These are phyloP conservation scores for Dacryopinax spathularia DNA, from an alignment of 768 basidiomycete species.

Conservation along the genomic window DNA sequence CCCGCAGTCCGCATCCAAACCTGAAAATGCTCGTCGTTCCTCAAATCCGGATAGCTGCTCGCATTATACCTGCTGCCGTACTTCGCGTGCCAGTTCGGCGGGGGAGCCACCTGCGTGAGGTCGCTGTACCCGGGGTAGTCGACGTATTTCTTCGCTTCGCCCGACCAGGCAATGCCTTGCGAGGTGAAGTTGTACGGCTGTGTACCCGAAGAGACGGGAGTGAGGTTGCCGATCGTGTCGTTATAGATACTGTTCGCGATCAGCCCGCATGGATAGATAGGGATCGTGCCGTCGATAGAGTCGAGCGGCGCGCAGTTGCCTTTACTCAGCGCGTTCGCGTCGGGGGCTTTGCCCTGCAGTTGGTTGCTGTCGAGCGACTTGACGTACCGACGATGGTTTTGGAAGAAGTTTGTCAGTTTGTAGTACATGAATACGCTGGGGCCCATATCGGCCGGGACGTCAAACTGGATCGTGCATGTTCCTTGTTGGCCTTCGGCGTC, in stretches of 20 bases:
- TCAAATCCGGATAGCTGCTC: slow-evolving; percentile 55
- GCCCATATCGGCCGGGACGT: slow-evolving; percentile 61
- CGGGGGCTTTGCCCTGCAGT: slow-evolving; percentile 57
- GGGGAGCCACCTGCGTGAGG: slow-evolving; percentile 62
- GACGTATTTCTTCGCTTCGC: slow-evolving; percentile 82
- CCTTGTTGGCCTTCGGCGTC: slow-evolving; percentile 27
- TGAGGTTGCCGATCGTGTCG: slow-evolving; percentile 64
- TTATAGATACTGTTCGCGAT: slow-evolving; percentile 97
- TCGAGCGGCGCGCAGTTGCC: slow-evolving; percentile 85
- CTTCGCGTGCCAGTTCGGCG: slow-evolving; percentile 73
- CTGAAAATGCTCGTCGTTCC: slow-evolving; percentile 81
- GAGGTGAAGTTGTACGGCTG: slow-evolving; percentile 58
- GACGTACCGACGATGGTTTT: slow-evolving; percentile 97
- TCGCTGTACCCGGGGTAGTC: slow-evolving; percentile 45
- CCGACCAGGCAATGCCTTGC: slow-evolving; percentile 86
- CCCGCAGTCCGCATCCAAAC: slow-evolving; percentile 99
- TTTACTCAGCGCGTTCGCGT: slow-evolving; percentile 34
- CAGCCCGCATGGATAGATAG: slow-evolving; percentile 87
- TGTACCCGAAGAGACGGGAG: slow-evolving; percentile 36
- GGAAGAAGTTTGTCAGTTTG: slow-evolving; percentile 90
- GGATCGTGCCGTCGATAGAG: slow-evolving; percentile 30
- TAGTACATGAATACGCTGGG: slow-evolving; percentile 83
- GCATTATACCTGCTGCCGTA: slow-evolving; percentile 64
- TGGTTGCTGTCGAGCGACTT: slow-evolving; percentile 78
- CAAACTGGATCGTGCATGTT: slow-evolving; percentile 66